These are phyloP conservation scores for Cyberlindnera misumaiensis DNA, from an alignment of 805 yeast genomes.

Conservation along the genomic window DNA sequence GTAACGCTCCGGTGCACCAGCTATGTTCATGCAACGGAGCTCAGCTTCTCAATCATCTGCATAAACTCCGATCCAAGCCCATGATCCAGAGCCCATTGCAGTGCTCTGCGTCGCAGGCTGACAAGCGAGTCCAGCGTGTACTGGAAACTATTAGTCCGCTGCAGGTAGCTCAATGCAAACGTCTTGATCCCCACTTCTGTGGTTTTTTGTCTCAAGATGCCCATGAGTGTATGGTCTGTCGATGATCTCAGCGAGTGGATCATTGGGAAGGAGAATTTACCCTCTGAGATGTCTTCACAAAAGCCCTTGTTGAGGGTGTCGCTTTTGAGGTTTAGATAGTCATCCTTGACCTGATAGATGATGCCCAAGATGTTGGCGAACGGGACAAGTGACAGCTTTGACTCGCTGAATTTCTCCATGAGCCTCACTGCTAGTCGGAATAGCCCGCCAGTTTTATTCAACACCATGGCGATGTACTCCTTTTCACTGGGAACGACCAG, in stretches of 20 bases:
- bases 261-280: conserved; percentile 82
- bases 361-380: conserved; percentile 75
- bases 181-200: conserved; percentile 41
- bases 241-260: conserved; percentile 51
- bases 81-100: conserved; percentile 4
- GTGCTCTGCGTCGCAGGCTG: conserved; percentile 8
- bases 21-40: no score
- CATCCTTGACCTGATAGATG: conserved; percentile 82
- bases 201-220: conserved; percentile 49
- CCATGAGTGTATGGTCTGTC: conserved; percentile 34
- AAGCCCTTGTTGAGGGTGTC: conserved; percentile 60
- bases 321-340: conserved; percentile 62
- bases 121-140: conserved; percentile 12
- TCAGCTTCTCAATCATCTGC: conserved; percentile 4
- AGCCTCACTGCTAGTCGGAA: conserved; percentile 68
- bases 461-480: conserved; percentile 74
- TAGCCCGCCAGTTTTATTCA: conserved; percentile 85
- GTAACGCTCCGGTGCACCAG: no score
- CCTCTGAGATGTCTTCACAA: conserved; percentile 85
- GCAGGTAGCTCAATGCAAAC: conserved; percentile 43
- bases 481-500: conserved; percentile 48
- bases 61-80: conserved; percentile 1
- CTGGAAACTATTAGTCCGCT: conserved; percentile 20
- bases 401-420: conserved; percentile 35
- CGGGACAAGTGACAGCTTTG: conserved; percentile 34